These are phyloP conservation scores for Tetradesmus lagerheimii DNA, from an alignment of 139 green algal species.

Conservation along the genomic window DNA sequence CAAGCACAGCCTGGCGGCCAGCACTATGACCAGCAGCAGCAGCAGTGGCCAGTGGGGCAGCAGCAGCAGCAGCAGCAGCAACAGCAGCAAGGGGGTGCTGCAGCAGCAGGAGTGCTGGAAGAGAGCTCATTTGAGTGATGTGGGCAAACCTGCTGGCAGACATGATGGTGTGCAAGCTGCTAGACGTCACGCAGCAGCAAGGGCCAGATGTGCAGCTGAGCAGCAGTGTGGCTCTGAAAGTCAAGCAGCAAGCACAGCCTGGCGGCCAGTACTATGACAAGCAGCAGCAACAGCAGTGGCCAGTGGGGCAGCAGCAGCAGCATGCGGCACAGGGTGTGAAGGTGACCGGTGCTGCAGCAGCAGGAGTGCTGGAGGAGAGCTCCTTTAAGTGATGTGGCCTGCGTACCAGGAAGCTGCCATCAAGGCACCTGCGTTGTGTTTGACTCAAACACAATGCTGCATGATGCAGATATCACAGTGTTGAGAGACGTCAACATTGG, in stretches of 20 bases:
- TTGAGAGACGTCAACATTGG: too few species aligned
- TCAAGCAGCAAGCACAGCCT: neutral
- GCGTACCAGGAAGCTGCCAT: too few species aligned
- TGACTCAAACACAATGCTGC: too few species aligned
- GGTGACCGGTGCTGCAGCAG: neutral
- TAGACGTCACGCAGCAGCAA: neutral
- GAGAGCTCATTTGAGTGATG: slow-evolving; percentile 40
- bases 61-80: neutral
- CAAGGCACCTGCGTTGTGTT: too few species aligned
- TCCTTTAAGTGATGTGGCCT: slow-evolving; percentile 27
- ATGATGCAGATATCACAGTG: too few species aligned
- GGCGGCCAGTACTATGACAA: too few species aligned
- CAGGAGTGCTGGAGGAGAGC: slow-evolving; percentile 33
- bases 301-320: too few species aligned
- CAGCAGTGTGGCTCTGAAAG: neutral
- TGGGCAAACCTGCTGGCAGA: neutral
- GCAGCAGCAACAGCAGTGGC: too few species aligned
- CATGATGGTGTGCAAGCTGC: slow-evolving; percentile 37
- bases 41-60: neutral
- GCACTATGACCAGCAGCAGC: neutral
- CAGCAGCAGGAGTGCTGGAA: slow-evolving; percentile 22
- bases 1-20: neutral
- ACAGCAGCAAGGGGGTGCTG: neutral
- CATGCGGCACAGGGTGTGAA: neutral
- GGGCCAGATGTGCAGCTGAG: neutral